Evolutionary conservation across 2,329 filamentous ascomycete genomes (phyloP).

Genomic region (Xylariaceae sp.): DNA sequence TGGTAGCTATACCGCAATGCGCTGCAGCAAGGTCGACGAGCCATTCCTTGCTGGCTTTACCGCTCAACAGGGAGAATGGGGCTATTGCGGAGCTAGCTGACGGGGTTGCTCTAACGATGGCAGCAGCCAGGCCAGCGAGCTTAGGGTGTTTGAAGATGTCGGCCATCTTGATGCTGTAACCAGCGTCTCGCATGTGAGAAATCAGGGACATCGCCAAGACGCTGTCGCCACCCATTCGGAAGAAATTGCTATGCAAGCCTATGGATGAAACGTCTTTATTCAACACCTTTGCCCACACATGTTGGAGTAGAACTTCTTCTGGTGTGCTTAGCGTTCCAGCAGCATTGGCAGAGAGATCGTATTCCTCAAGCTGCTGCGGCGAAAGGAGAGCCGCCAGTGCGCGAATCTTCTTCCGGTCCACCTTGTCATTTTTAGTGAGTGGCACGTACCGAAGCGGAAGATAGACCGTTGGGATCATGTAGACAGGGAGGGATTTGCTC

Average conservation of each 20-base stretch:
- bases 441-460: slow-evolving; percentile 16
- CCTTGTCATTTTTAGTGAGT: slow-evolving; percentile 11
- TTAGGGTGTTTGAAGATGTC: not conserved
- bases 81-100: not conserved
- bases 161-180: not conserved
- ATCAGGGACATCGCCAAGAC: not conserved
- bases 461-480: slow-evolving; percentile 14
- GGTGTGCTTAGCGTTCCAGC: slow-evolving; percentile 1
- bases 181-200: not conserved
- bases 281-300: slow-evolving; percentile 30
- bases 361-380: slow-evolving; percentile 3
- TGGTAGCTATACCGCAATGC: not conserved
- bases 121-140: not conserved
- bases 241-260: slow-evolving; percentile 32
- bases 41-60: not conserved
- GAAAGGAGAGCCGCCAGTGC: not conserved
- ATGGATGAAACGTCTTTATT: slow-evolving; percentile 22
- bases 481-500: slow-evolving; percentile 10
- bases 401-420: slow-evolving; percentile 12
- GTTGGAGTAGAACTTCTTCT: not conserved
- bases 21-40: not conserved
- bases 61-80: slow-evolving; percentile 1
- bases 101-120: not conserved
- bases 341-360: not conserved
- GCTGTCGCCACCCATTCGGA: slow-evolving; percentile 18